phyloP scores from a whole-genome alignment of 371 early-diverging fungal species.

The Mortierella sp. region DNA sequence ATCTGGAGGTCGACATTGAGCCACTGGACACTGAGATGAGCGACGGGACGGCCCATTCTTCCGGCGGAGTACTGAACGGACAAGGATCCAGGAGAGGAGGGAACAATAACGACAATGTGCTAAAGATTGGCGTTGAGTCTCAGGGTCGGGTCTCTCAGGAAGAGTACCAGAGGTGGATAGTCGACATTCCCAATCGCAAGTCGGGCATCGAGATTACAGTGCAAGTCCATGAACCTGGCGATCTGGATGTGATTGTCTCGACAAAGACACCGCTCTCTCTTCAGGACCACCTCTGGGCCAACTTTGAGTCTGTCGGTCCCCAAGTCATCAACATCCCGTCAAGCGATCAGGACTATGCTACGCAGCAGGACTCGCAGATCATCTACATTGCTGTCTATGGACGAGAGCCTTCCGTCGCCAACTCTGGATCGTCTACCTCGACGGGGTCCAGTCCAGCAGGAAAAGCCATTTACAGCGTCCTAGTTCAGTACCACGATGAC shows the following conservation, averaged over 20 bases:
- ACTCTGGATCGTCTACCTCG: constrained; percentile 11
- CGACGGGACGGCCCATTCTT: background rate
- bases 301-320: constrained; percentile 31
- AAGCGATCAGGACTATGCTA: constrained; percentile 35
- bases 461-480: constrained; percentile 19
- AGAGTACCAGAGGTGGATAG: constrained; percentile 31
- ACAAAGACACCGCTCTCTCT: constrained; percentile 30
- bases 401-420: constrained; percentile 5
- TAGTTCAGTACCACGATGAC: constrained; percentile 30
- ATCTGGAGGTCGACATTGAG: constrained; percentile 86
- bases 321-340: constrained; percentile 30
- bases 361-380: constrained; percentile 25
- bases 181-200: constrained; percentile 31
- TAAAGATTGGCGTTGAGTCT: constrained; percentile 33
- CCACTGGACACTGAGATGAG: constrained; percentile 57
- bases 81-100: background rate
- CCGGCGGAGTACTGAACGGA: background rate
- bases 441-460: constrained; percentile 13
- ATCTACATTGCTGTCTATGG: constrained; percentile 42
- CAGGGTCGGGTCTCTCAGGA: constrained; percentile 24
- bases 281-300: constrained; percentile 50
- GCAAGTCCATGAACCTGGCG: constrained; percentile 36
- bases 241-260: constrained; percentile 42
- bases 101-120: constrained; percentile 18
- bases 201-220: constrained; percentile 32